Evolutionary conservation across 139 green algal species (phyloP), one percentile per base, ranked within the genome.

Genomic region (Ettlia oleoabundans): DNA sequence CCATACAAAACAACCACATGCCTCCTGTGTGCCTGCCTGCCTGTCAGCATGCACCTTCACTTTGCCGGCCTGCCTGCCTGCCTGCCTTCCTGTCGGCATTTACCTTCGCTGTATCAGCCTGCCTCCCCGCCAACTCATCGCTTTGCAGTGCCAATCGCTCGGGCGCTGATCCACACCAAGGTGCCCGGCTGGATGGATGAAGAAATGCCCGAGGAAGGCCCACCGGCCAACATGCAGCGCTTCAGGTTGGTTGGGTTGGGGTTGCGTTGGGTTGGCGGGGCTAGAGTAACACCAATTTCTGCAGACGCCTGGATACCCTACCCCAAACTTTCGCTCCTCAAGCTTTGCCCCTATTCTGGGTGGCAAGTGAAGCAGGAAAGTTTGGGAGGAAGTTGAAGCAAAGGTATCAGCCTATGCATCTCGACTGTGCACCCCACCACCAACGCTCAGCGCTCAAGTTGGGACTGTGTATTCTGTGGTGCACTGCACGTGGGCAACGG

Each of bases 161-260:
- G 91, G 26, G 84, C 91, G 24, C 88, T 97, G 66, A 81, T 97
- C 63, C 85, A 94, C 76, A 84, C 87, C 52, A 85, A 85, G 9
- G 53, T 94, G 38, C 92, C 94, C 21, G 82, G 84, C 4, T 95
- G 92, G 92, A 88, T 87, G 33, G 85, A 90, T 3, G 51, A 86
- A 58, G 86, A 91, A 52, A 83, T 71, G 26, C 28, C 53, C 5
- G 47, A 26, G n/a, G 41, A 65, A 38, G 69, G 62, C 6, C 40
- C 41, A 1, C 71, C 73, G 2, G 53, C 76, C 30, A 69, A 81
- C 38, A 81, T 68, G 28, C 82, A 86, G 52, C 66, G 84, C 8
- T 82, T 87, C 61, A 55, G 83, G 64, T 83, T 55, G 7, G 55
- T 65, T 15, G 5, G 55, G 15, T 22, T 28, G 55, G 28, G 55